These are phyloP conservation scores for Alternaria postmessia DNA, from an alignment of 2,329 filamentous ascomycete species.

Conservation along the genomic window DNA sequence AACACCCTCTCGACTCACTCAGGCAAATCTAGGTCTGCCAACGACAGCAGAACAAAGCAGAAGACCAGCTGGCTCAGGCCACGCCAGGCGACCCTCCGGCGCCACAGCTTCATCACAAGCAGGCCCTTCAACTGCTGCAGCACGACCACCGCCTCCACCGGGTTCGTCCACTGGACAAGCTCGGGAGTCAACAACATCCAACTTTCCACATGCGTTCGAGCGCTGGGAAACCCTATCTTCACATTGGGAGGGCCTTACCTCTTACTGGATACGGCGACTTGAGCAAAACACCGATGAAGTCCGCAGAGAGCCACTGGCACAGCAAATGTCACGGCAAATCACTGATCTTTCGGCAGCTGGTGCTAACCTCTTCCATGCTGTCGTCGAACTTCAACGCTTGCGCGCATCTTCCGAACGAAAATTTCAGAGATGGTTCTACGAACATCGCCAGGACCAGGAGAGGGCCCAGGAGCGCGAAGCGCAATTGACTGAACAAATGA, in stretches of 20 bases:
- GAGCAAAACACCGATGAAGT: conserved; percentile 91
- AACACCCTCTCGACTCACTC: conserved; percentile 39
- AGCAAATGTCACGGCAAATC: conserved; percentile 91
- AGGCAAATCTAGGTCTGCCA: conserved; percentile 34
- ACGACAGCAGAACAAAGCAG: conserved; percentile 37
- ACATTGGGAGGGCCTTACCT: conserved; percentile 96
- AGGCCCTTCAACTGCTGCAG: conserved; percentile 38
- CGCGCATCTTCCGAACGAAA: conserved; percentile 96
- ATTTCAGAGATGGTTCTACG: conserved; percentile 98
- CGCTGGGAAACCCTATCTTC: conserved; percentile 96
- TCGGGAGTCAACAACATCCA: conserved; percentile 60
- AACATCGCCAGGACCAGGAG: conserved; percentile 88
- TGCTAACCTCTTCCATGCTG: conserved; percentile 95
- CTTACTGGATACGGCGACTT: conserved; percentile 93
- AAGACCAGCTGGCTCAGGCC: conserved; percentile 41
- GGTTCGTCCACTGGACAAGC: conserved; percentile 37
- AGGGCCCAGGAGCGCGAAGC: conserved; percentile 82
- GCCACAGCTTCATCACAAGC: conserved; percentile 43
- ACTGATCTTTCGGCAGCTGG: conserved; percentile 97
- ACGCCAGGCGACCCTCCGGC: conserved; percentile 44
- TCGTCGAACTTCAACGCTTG: conserved; percentile 92
- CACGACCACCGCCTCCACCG: conserved; percentile 35
- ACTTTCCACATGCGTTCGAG: conserved; percentile 96
- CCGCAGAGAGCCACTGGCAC: conserved; percentile 79
- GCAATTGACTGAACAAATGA: conserved; percentile 73